Evolutionary conservation across 257 asterid species (phyloP).

Genomic region (Cordia subcordata): DNA sequence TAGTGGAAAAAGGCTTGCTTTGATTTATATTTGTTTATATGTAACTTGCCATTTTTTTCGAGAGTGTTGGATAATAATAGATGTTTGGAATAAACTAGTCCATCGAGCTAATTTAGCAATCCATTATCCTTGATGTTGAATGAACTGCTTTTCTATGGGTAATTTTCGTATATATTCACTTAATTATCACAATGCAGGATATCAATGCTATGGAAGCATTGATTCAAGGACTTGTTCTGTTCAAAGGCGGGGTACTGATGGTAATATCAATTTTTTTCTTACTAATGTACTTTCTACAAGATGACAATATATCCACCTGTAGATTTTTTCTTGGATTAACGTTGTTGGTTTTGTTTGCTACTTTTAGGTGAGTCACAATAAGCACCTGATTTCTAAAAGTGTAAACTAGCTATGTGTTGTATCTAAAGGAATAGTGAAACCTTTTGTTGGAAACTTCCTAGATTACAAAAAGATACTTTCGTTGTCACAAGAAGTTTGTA

Average conservation of each 20-base stretch:
- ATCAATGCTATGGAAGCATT: constrained; percentile 96
- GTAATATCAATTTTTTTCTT: constrained; percentile 34
- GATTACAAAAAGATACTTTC: constrained; percentile 85
- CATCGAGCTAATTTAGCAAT: too few species aligned
- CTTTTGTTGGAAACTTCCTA: constrained; percentile 67
- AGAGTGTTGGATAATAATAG: too few species aligned
- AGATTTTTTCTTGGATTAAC: constrained; percentile 11
- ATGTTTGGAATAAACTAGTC: too few species aligned
- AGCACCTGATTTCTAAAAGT: constrained; percentile 92
- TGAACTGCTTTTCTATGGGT: too few species aligned
- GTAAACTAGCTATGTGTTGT: constrained; percentile 94
- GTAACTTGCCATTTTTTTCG: too few species aligned
- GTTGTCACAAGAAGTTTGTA: constrained; percentile 11
- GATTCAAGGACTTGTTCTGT: constrained; percentile 92
- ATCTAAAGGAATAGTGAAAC: constrained; percentile 63
- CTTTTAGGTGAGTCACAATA: constrained; percentile 94
- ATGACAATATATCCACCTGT: neutral
- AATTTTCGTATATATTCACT: neutral
- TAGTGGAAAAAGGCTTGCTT: too few species aligned
- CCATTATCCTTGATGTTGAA: too few species aligned
- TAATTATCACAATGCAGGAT: constrained; percentile 46
- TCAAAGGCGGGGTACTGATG: constrained; percentile 99
- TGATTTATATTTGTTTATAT: too few species aligned
- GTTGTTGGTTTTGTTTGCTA: constrained; percentile 1
- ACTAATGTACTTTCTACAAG: neutral